Conservation (phyloP, 163 green algal genomes). For the Volvox carteri region DNA sequence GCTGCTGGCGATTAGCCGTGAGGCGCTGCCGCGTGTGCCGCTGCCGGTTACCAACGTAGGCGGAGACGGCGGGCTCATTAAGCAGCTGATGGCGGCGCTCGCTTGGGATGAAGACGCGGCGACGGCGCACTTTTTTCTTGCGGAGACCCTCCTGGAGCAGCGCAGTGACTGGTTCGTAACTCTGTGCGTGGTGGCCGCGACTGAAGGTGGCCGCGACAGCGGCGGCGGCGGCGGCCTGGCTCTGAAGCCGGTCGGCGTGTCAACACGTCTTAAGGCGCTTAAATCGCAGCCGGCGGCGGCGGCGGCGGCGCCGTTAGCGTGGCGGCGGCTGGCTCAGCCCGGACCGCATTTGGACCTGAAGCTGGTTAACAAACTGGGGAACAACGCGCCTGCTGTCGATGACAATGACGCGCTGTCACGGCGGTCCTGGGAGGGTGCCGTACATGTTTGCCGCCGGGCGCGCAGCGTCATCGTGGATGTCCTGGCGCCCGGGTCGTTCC, state of each 20-base stretch:
- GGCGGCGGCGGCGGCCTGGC: background rate
- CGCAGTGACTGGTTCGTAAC: constrained; percentile 47
- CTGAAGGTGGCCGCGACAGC: background rate
- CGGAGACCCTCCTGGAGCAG: constrained; percentile 3
- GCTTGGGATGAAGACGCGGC: constrained; percentile 54
- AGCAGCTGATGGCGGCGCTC: constrained; percentile 55
- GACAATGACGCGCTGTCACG: no score
- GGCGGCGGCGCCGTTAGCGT: background rate
- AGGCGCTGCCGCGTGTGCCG: background rate
- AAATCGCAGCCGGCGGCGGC: background rate
- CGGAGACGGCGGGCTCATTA: background rate
- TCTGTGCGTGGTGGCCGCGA: constrained; percentile 14
- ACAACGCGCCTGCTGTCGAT: background rate
- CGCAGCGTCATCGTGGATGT: constrained; percentile 40
- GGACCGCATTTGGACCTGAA: background rate
- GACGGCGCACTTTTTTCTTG: constrained; percentile 46
- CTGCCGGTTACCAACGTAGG: background rate
- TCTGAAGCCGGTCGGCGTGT: constrained; percentile 35
- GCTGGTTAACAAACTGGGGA: constrained; percentile 5
- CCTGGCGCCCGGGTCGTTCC: constrained; percentile 44
- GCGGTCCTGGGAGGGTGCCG: background rate
- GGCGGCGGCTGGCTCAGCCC: background rate
- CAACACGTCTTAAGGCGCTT: background rate
- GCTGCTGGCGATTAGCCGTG: constrained; percentile 58
- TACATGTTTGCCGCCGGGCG: background rate